These are phyloP conservation scores for Wickerhamiella slavikovae DNA, from an alignment of 805 yeast genomes.

Conservation along the genomic window DNA sequence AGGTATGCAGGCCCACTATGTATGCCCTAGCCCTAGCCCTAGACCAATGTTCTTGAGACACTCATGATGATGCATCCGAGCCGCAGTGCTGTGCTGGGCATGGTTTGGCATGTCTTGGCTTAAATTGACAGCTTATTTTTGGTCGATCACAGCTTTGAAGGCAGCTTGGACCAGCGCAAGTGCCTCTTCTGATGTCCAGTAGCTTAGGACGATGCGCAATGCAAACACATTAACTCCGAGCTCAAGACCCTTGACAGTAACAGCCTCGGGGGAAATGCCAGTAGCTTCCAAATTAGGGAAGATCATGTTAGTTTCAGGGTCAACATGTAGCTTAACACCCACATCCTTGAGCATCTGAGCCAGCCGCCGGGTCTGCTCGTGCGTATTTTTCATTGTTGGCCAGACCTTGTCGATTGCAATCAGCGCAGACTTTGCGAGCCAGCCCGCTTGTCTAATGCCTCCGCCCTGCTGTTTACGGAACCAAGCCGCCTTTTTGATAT, in stretches of 20 bases:
- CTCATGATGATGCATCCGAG: too few species aligned
- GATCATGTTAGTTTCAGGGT: slow-evolving; percentile 70
- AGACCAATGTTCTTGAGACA: too few species aligned
- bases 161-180: too few species aligned
- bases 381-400: slow-evolving; percentile 30
- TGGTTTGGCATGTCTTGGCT: not conserved
- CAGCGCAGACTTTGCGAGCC: slow-evolving; percentile 63
- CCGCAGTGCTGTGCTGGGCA: too few species aligned
- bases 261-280: slow-evolving; percentile 37
- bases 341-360: slow-evolving; percentile 15
- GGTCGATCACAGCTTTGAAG: slow-evolving; percentile 19
- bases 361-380: slow-evolving; percentile 30
- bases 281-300: slow-evolving; percentile 41
- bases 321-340: slow-evolving; percentile 43
- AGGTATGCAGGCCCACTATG: too few species aligned
- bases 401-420: slow-evolving; percentile 58
- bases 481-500: slow-evolving; percentile 56
- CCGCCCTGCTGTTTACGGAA: slow-evolving; percentile 87
- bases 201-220: slow-evolving; percentile 50
- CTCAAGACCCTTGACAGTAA: slow-evolving; percentile 38
- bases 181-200: too few species aligned
- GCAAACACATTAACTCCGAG: slow-evolving; percentile 59
- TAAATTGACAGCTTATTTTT: not conserved
- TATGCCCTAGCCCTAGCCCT: too few species aligned
- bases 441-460: slow-evolving; percentile 77